Evolutionary conservation across 164 flowering plant genomes (phyloP), one percentile per base, ranked within the genome.

Genomic region (Tetracentron sinense): DNA sequence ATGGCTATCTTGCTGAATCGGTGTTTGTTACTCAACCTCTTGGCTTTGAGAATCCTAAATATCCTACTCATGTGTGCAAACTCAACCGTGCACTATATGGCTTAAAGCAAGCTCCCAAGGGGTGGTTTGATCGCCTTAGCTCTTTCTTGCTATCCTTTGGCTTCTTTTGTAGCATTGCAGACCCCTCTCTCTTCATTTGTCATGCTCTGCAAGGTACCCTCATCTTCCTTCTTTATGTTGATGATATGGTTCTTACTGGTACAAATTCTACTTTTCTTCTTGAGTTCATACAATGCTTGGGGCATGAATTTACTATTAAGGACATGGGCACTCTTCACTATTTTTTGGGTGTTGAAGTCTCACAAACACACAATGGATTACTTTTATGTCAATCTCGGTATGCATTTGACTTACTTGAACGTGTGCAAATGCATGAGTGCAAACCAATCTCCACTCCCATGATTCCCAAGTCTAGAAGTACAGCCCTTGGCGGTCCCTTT

Each of bases 281-380:
- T 16, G 6, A 31, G 1, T 50, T 51, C 5, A 49, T 58, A 12
- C 15, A 14, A 14, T 1, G 22, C 22, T 31, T 59, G 6, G 16
- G 31, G 0, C 1, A 5, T 35, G 53, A 59, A 38, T 63, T 69
- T 28, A 20, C 58, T 5, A 48, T 69, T 1, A 63, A 63, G 42
- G 72, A 69, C 23, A 17, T 69, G 8, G 72, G 72, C 1, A 42
- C 19, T 5, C 35, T 69, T 23, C 56, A 69, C 7, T 51, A 47
- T 42, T 63, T 69, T 57, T 47, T 69, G 10, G 72, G 72, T 0
- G 11, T 69, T n/a, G 46, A 57, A 28, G 63, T 51, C 7, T 19
- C 27, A 12, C 14, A 6, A 4, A 35, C 30, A 15, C 0, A 6
- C 17, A 14, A 1, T 10, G 63, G 68, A 0, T 4, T 63, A 0